Percentiles rank a stretch among this genome's conserved stretches.
phyloP scores from a whole-genome alignment of 1,284 basidiomycete species.

The Malassezia furfur region DNA sequence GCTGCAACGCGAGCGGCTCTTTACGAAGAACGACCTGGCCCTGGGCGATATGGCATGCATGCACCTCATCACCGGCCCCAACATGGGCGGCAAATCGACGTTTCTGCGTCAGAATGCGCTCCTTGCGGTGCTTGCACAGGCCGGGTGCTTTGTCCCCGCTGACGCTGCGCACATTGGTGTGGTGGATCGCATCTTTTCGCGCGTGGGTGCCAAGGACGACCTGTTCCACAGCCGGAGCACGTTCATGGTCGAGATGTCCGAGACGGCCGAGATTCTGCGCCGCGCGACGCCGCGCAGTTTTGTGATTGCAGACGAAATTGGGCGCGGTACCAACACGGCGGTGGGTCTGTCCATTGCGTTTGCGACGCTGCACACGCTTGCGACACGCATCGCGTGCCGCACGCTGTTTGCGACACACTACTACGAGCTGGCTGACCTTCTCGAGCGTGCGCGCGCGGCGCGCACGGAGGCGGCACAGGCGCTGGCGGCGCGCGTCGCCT shows the following conservation, averaged over 20 bases:
- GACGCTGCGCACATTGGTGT: conserved; percentile 67
- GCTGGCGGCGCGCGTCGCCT: conserved; percentile 53
- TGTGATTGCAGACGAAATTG: conserved; percentile 61
- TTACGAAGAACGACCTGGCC: conserved; percentile 62
- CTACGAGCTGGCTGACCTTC: conserved; percentile 78
- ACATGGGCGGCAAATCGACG: conserved; percentile 90
- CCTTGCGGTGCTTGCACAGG: conserved; percentile 80
- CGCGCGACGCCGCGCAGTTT: conserved; percentile 53
- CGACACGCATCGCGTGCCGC: conserved; percentile 64
- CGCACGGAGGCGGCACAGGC: conserved; percentile 7
- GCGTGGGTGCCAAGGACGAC: conserved; percentile 93
- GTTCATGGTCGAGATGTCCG: conserved; percentile 62
- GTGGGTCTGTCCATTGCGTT: conserved; percentile 90
- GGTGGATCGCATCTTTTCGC: conserved; percentile 81
- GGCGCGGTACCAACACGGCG: conserved; percentile 80
- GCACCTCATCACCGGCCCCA: conserved; percentile 81
- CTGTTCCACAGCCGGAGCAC: conserved; percentile 83
- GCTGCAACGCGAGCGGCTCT: conserved; percentile 52
- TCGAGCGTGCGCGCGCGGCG: conserved; percentile 12
- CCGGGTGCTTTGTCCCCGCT: conserved; percentile 86
- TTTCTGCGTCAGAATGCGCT: conserved; percentile 82
- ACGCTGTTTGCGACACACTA: conserved; percentile 94
- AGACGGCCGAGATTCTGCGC: conserved; percentile 56
- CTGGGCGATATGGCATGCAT: conserved; percentile 59
- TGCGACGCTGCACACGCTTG: conserved; percentile 73